Conservation (phyloP, 140 eudicot genomes). For the Oenanthe javanica region DNA sequence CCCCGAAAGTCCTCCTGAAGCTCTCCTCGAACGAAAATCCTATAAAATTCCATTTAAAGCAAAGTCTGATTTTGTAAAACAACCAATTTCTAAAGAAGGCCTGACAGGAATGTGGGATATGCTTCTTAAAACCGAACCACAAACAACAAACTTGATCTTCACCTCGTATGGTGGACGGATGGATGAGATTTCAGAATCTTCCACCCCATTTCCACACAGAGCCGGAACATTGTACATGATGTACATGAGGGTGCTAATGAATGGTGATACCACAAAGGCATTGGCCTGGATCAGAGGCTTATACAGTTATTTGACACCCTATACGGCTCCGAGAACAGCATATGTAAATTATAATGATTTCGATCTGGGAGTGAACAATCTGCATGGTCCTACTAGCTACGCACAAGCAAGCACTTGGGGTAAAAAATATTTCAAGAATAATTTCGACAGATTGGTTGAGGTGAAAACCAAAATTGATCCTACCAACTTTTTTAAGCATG, state of each 20-base stretch:
- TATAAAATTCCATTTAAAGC: constrained; percentile 23
- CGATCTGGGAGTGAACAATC: constrained; percentile 5
- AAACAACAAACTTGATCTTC: not conserved
- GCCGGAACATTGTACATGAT: constrained; percentile 7
- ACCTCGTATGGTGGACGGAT: not conserved
- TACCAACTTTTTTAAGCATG: not conserved
- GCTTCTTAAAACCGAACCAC: not conserved
- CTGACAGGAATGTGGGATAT: constrained; percentile 29
- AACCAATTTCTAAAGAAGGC: constrained; percentile 26
- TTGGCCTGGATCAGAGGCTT: not conserved
- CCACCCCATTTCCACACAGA: constrained; percentile 1
- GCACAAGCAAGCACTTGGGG: not conserved
- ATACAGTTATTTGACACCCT: not conserved
- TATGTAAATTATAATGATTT: not conserved
- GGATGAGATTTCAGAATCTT: not conserved
- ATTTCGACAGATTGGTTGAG: not conserved
- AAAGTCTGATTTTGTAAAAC: constrained; percentile 31
- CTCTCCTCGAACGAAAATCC: constrained; percentile 22
- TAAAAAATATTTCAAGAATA: not conserved
- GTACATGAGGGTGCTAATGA: not conserved
- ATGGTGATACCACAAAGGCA: not conserved
- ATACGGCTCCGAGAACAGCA: not conserved
- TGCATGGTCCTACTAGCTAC: not conserved
- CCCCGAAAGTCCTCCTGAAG: constrained; percentile 20
- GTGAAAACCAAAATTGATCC: not conserved